These are phyloP conservation scores for Candida silvicultrix DNA, from an alignment of 805 yeast genomes.

Conservation along the genomic window DNA sequence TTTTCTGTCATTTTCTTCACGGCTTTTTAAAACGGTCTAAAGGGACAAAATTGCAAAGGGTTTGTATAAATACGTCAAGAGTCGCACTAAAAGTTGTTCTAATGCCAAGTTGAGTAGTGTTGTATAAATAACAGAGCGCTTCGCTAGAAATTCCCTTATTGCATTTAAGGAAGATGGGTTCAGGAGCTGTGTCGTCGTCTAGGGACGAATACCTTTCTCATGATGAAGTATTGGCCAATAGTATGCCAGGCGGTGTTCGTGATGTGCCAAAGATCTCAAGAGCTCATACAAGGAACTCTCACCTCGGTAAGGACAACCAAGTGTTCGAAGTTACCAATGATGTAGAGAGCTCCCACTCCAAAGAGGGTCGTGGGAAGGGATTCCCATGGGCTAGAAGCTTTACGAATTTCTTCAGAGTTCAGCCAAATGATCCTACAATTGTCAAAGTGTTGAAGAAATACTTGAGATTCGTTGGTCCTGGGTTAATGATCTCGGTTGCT, in stretches of 20 bases:
- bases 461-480: constrained; percentile 75
- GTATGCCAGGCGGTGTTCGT: constrained; percentile 14
- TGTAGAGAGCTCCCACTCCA: background rate
- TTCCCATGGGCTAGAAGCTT: background rate
- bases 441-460: constrained; percentile 41
- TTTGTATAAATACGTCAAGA: background rate
- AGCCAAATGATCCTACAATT: constrained; percentile 10
- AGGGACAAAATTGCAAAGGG: background rate
- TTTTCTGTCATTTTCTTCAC: too few species aligned
- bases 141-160: background rate
- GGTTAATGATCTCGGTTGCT: constrained; percentile 81
- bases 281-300: background rate
- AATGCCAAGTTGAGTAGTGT: too few species aligned
- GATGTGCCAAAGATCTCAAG: background rate
- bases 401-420: constrained; percentile 6
- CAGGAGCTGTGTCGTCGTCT: too few species aligned
- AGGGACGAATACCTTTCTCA: constrained; percentile 7
- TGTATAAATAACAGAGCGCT: too few species aligned
- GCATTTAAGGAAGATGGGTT: background rate
- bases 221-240: constrained; percentile 10
- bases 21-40: background rate
- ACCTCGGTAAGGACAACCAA: background rate
- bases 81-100: too few species aligned
- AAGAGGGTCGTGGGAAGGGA: background rate
- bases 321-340: background rate